Conservation (phyloP, 108 stramenopile genomes). For the Mayamaea pseudoterrestris region DNA sequence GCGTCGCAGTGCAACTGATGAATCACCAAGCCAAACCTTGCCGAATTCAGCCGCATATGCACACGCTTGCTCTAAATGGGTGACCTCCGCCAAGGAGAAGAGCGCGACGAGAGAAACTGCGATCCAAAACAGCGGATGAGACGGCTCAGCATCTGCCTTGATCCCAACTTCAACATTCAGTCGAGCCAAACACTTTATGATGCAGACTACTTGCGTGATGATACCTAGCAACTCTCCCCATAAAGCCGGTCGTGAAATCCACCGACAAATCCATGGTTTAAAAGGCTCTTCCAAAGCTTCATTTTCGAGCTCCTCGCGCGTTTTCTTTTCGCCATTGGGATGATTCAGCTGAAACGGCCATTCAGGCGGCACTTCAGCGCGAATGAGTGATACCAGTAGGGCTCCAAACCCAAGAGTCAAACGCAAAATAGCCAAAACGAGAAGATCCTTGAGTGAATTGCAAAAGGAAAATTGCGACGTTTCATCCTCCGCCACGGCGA, state of each 20-base stretch:
- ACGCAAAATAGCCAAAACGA: constrained; percentile 10
- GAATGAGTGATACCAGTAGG: constrained; percentile 8
- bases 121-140: constrained; percentile 37
- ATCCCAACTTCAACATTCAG: constrained; percentile 35
- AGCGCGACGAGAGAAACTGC: constrained; percentile 20
- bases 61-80: constrained; percentile 14
- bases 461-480: constrained; percentile 9
- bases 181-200: constrained; percentile 35
- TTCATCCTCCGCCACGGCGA: background rate
- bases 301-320: constrained; percentile 40
- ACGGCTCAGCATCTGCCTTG: constrained; percentile 11
- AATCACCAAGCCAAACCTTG: background rate
- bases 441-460: constrained; percentile 26
- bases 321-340: constrained; percentile 34
- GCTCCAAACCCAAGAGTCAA: constrained; percentile 2
- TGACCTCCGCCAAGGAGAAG: constrained; percentile 18
- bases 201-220: constrained; percentile 14
- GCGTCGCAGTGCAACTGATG: constrained; percentile 1
- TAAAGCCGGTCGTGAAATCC: constrained; percentile 22
- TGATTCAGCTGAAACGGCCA: constrained; percentile 28
- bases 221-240: constrained; percentile 16
- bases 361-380: constrained; percentile 10
- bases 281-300: constrained; percentile 44
- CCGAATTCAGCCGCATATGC: constrained; percentile 14
- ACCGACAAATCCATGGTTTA: constrained; percentile 18